Conservation (phyloP, 306 rosid genomes). For the Cyclanthera cordifolia region DNA sequence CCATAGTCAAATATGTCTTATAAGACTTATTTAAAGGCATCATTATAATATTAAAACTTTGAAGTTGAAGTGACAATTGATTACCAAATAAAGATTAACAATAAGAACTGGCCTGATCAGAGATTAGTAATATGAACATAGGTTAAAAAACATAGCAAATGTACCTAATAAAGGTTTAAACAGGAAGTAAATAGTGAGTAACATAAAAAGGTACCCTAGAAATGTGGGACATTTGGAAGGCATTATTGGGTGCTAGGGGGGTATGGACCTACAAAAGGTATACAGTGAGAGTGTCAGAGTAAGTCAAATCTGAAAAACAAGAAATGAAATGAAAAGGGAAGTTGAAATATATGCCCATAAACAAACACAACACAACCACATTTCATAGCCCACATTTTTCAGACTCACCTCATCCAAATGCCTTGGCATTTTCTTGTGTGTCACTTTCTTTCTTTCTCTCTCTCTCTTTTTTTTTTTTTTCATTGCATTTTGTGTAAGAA, state of each 20-base stretch:
- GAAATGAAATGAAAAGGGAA: neutral
- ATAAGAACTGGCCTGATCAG: no score
- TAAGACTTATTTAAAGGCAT: no score
- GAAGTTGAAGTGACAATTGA: no score
- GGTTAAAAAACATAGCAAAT: neutral
- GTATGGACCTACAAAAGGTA: neutral
- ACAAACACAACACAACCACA: slow-evolving; percentile 3
- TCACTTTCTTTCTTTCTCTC: no score
- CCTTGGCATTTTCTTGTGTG: no score
- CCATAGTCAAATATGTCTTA: no score
- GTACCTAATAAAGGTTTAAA: neutral
- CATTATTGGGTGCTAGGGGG: neutral
- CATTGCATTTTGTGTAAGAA: no score
- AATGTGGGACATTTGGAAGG: neutral
- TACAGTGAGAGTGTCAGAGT: neutral
- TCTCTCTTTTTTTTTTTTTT: no score
- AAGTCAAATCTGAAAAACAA: slow-evolving; percentile 2
- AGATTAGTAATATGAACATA: neutral
- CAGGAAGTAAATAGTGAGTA: neutral
- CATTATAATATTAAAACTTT: no score
- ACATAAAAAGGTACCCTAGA: neutral
- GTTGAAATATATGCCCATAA: slow-evolving; percentile 1
- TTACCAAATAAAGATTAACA: no score
- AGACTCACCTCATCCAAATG: no score
- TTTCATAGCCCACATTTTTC: no score